Conservation (phyloP, 257 asterid genomes). For the Solanum bukasovii region DNA sequence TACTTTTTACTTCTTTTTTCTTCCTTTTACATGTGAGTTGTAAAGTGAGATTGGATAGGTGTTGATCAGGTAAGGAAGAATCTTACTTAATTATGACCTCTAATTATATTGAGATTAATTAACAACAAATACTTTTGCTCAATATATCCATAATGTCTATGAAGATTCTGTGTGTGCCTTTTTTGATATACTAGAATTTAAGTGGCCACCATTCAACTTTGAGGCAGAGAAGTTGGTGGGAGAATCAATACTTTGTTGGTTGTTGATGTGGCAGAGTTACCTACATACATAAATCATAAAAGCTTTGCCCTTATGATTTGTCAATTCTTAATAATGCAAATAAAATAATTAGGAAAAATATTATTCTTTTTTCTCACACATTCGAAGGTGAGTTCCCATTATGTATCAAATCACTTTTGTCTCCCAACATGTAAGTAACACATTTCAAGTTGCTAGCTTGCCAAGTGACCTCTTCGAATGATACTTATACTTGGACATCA, state of each 20-base stretch:
- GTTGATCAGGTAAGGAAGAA: background rate
- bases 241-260: conserved; percentile 5
- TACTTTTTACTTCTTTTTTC: background rate
- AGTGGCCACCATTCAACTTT: background rate
- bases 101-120: background rate
- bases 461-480: background rate
- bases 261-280: conserved; percentile 3
- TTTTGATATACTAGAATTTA: background rate
- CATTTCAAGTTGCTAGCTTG: background rate
- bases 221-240: background rate
- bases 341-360: background rate
- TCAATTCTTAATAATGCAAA: background rate
- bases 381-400: background rate
- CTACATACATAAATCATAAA: background rate
- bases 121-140: conserved; percentile 2
- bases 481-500: background rate
- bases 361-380: background rate
- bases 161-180: background rate
- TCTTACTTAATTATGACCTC: background rate
- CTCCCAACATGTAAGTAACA: background rate
- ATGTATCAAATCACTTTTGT: background rate
- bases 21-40: background rate
- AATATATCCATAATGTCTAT: background rate
- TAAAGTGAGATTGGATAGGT: background rate
- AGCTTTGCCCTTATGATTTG: background rate